Percentiles rank a stretch among this genome's conserved stretches.
Evolutionary conservation across 148 eudicot genomes (phyloP).

Genomic region (Diospyros lotus): DNA sequence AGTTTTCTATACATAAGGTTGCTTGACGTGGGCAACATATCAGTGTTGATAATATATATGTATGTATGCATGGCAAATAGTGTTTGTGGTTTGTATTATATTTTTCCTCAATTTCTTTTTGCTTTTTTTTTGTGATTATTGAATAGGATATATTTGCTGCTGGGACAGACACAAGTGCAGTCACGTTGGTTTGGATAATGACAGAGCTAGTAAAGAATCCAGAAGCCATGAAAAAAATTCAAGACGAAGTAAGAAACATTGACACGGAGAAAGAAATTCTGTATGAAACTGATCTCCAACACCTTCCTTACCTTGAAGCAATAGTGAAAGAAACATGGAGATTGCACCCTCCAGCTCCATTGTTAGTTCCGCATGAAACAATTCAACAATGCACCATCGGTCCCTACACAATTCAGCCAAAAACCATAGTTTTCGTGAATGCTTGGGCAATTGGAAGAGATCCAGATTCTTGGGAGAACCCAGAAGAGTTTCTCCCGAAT

Average conservation of each 20-base stretch:
- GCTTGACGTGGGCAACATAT: too few species aligned
- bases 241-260: neutral
- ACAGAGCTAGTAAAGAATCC: conserved; percentile 6
- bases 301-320: conserved; percentile 6
- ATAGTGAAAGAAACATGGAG: conserved; percentile 7
- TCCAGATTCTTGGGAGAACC: conserved; percentile 5
- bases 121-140: neutral
- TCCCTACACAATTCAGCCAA: neutral
- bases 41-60: too few species aligned
- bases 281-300: neutral
- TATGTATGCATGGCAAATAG: too few species aligned
- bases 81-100: too few species aligned
- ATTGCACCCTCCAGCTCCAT: conserved; percentile 6
- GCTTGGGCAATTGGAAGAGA: conserved; percentile 8
- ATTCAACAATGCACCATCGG: neutral
- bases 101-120: neutral
- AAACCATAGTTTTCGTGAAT: conserved; percentile 1
- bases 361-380: neutral
- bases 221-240: neutral
- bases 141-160: conserved; percentile 2
- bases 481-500: conserved; percentile 1
- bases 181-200: conserved; percentile 2
- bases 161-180: conserved; percentile 10
- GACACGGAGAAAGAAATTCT: neutral
- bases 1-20: too few species aligned